Evolutionary conservation across 2,329 filamentous ascomycete genomes (phyloP).

Genomic region (Penicillium freii): DNA sequence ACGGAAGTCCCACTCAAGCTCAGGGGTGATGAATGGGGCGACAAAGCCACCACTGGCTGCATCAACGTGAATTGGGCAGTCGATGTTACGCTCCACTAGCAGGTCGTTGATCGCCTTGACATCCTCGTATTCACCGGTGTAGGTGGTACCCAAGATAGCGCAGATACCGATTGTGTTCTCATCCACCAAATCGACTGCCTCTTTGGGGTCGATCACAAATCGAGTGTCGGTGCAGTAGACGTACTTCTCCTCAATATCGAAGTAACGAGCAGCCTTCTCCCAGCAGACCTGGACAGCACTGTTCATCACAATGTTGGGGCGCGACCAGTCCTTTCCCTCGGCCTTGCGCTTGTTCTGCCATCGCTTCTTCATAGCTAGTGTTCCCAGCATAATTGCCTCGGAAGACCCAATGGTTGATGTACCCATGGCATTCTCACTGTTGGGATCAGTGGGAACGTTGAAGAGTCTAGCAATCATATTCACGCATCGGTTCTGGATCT

Average conservation of each 20-base stretch:
- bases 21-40: conserved; percentile 81
- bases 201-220: conserved; percentile 63
- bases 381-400: conserved; percentile 58
- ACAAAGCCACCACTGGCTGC: conserved; percentile 92
- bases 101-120: conserved; percentile 89
- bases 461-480: conserved; percentile 89
- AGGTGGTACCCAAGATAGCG: conserved; percentile 85
- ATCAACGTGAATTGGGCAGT: conserved; percentile 89
- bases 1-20: conserved; percentile 88
- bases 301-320: conserved; percentile 93
- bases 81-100: conserved; percentile 68
- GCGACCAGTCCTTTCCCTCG: conserved; percentile 74
- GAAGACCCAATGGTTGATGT: conserved; percentile 88
- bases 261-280: conserved; percentile 88
- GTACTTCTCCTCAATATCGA: conserved; percentile 88
- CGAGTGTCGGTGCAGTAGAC: conserved; percentile 62
- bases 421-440: conserved; percentile 67
- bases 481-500: conserved; percentile 89
- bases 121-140: conserved; percentile 95
- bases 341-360: conserved; percentile 87
- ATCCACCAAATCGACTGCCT: conserved; percentile 61
- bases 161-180: conserved; percentile 87
- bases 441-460: conserved; percentile 64
- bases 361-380: conserved; percentile 87
- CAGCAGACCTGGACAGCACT: conserved; percentile 95